These are phyloP conservation scores for Termitomyces sp. DNA, from an alignment of 768 basidiomycete species.

Conservation along the genomic window DNA sequence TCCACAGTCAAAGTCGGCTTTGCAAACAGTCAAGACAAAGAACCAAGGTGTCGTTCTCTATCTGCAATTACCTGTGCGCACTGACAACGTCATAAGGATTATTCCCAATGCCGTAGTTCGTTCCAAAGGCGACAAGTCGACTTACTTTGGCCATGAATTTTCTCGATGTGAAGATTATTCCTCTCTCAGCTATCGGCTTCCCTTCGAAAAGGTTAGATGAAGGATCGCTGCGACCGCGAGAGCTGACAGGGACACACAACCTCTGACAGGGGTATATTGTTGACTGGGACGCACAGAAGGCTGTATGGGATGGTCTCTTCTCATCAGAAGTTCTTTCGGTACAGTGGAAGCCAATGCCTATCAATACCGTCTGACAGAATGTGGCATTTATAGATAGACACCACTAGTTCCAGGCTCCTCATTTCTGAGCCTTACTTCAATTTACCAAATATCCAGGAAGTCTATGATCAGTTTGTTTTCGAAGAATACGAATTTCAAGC, in stretches of 20 bases:
- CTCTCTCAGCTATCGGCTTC: constrained; percentile 74
- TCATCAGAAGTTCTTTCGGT: constrained; percentile 66
- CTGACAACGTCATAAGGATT: constrained; percentile 41
- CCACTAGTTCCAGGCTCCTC: constrained; percentile 66
- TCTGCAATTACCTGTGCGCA: neutral
- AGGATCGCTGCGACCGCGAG: constrained; percentile 4
- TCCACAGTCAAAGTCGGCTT: constrained; percentile 74
- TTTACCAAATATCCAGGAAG: constrained; percentile 83
- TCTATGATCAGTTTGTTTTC: constrained; percentile 93
- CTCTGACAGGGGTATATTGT: constrained; percentile 74
- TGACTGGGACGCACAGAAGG: constrained; percentile 95
- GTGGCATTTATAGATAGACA: constrained; percentile 52
- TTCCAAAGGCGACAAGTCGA: constrained; percentile 76
- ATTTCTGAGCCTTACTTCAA: constrained; percentile 96
- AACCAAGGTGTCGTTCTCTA: constrained; percentile 24
- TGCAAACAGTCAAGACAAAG: constrained; percentile 24
- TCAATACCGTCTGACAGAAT: neutral
- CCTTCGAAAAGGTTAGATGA: constrained; percentile 75
- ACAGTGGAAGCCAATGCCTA: constrained; percentile 13
- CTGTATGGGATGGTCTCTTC: constrained; percentile 89
- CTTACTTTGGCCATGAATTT: constrained; percentile 86
- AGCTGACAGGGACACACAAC: constrained; percentile 16
- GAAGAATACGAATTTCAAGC: constrained; percentile 94
- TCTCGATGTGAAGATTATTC: constrained; percentile 73
- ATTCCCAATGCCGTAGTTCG: constrained; percentile 80